Base-by-base conservation (phyloP, 1,284 basidiomycete genomes). In the Austroboletus novae-zelandiae region DNA sequence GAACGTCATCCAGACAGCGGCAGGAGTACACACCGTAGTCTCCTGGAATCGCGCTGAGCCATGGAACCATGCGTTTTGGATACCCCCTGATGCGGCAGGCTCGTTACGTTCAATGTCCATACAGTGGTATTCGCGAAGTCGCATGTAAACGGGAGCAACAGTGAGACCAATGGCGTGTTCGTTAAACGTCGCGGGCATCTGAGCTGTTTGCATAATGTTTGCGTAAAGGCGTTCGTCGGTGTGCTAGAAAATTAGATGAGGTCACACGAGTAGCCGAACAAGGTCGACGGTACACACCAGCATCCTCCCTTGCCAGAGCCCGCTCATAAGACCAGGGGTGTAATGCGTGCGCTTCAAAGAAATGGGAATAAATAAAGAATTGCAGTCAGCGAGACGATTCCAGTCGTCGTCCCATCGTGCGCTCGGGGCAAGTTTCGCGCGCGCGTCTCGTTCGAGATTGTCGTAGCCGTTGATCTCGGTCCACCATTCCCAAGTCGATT, bases 271-370 rank as follows among this genome's bases (percentile, higher is more conserved):
- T 2, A 31, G 8, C 0, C 6, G 9, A 2, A n/a, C 0, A 30
- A n/a, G 9, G 17, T 15, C 9, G 10, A 47, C 9, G 36, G 5
- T 7, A 70, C 80, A 49, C 47, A 84, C 81, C 40, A 82, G 64
- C 70, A 83, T 74, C 11, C 79, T 68, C 7, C 84, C 84, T 42
- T 75, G 72, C 80, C 83, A 86, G 17, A 82, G 69, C 1, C 84
- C 83, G 27, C 65, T 64, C 48, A 85, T 61, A 8, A 68, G 64
- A 5, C 82, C 80, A 3, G 73, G 75, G 5, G 71, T 73, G 60
- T 80, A 84, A 14, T 78, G 71, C 4, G 63, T 62, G 20, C 77
- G 74, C 44, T 74, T 74, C 42, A 73, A 57, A 9, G 71, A 73
- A 17, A 72, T 52, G 20, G 58, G 61, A 3, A 66, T 64, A 52